A percentile compares a stretch with the other conserved stretches of the same genome.
These are phyloP conservation scores for Extremus antarcticus DNA, from an alignment of 495 filamentous ascomycete genomes.

Conservation along the genomic window DNA sequence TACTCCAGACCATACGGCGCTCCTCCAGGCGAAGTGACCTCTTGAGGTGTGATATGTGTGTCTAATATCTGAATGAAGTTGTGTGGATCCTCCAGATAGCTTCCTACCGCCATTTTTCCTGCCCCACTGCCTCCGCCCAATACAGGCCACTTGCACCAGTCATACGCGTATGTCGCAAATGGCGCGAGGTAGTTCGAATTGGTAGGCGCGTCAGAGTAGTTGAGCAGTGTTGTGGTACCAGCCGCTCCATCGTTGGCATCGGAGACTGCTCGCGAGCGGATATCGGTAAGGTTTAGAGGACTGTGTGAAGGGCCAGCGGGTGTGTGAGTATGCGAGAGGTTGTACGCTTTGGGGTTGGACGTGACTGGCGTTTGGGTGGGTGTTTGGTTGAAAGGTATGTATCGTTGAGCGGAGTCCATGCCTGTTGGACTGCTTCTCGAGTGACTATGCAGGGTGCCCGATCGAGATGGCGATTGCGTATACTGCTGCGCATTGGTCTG, in stretches of 20 bases:
- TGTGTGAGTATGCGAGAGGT: slow-evolving; percentile 38
- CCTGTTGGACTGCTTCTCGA: slow-evolving; percentile 78
- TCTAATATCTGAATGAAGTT: slow-evolving; percentile 99
- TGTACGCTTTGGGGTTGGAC: slow-evolving; percentile 21
- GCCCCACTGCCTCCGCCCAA: slow-evolving; percentile 53
- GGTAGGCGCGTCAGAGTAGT: slow-evolving; percentile 42
- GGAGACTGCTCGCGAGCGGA: slow-evolving; percentile 68
- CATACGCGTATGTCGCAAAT: slow-evolving; percentile 90
- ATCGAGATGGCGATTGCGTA: slow-evolving; percentile 49
- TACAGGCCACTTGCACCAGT: slow-evolving; percentile 99
- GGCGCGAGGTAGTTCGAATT: slow-evolving; percentile 89
- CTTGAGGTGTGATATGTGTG: slow-evolving; percentile 63
- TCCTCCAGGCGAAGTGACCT: slow-evolving; percentile 59
- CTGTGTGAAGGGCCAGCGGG: slow-evolving; percentile 68
- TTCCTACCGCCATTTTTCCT: slow-evolving; percentile 88
- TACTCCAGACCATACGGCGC: slow-evolving; percentile 74
- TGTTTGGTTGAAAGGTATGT: slow-evolving; percentile 59
- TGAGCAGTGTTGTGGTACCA: slow-evolving; percentile 38
- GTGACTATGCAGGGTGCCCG: slow-evolving; percentile 59
- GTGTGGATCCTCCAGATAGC: slow-evolving; percentile 93
- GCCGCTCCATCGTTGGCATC: slow-evolving; percentile 53
- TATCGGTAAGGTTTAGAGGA: slow-evolving; percentile 81
- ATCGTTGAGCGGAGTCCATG: slow-evolving; percentile 49
- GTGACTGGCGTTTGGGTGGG: slow-evolving; percentile 48
- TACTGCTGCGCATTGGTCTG: slow-evolving; percentile 47